Base-by-base conservation (phyloP, 306 rosid species). In the Astragalus membranaceus region DNA sequence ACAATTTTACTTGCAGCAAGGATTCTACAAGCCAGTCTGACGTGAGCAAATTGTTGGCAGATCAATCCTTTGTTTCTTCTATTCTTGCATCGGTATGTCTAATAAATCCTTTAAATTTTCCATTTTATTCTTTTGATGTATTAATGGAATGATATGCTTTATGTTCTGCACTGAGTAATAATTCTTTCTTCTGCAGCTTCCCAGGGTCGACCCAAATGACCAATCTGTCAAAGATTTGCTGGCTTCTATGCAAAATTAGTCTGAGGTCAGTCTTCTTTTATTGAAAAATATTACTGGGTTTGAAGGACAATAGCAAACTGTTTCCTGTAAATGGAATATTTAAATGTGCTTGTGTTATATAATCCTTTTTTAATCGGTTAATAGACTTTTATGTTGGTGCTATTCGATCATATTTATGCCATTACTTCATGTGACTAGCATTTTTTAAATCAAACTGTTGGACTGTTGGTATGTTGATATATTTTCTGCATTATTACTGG, bases 141-240 rank as follows among this genome's bases (percentile, higher is more conserved):
- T 66, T 41, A 65, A 71, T 67, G 14, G 64, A 79, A 64, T 64
- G 36, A 17, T 70, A 30, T 74, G 23, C 17, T 16, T 5, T 33
- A 37, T 44, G 50, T 61, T 70, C 52, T 60, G 30, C 52, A 16
- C 54, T 39, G 57, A 59, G 60, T 70, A 20, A 15, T 78, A 37
- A 61, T 69, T 66, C 42, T 64, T 63, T 79, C 64, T 79, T 75
- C 57, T 78, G 86, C 87, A 95, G 99, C 99, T 95, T 89, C 99
- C 99, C 2, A 97, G 97, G 33, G 99, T 95, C 65, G 97, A 95
- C 64, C 96, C 97, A 72, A 91, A 95, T 69, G 99, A 95, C 70
- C 96, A 92, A 20, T 89, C 97, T 6, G 99, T 95, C 72, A 91
- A 89, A 80, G 97, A 95, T 76, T 88, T 95, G 76, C 89, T 95